Evolutionary conservation across 148 eudicot genomes (phyloP).

Genomic region (Rhododendron vialii): DNA sequence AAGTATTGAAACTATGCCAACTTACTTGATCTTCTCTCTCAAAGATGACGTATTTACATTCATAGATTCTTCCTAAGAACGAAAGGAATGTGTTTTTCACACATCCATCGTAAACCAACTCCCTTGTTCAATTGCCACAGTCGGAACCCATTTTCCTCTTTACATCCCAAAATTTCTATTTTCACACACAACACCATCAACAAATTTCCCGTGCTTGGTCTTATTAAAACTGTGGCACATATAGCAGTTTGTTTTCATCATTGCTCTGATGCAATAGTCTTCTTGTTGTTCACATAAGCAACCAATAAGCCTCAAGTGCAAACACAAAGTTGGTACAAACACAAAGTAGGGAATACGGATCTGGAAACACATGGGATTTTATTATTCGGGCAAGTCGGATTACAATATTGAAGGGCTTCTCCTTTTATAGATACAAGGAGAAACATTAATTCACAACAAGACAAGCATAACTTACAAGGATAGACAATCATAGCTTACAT

Average conservation of each 20-base stretch:
- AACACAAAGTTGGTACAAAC: neutral
- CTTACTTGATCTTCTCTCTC: neutral
- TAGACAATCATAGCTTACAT: too few relatives aligned
- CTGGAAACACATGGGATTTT: too few relatives aligned
- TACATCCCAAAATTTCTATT: neutral
- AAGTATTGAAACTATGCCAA: neutral
- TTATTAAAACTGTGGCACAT: neutral
- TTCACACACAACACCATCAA: neutral
- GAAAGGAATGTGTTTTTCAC: neutral
- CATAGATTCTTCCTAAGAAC: neutral
- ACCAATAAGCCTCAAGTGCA: neutral
- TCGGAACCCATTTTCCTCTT: neutral
- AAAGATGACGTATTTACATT: neutral
- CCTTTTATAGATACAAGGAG: neutral
- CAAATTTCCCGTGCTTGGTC: neutral
- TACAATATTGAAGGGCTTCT: neutral
- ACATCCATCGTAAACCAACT: neutral
- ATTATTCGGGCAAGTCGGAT: too few relatives aligned
- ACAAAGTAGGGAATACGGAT: neutral
- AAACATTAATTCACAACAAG: neutral
- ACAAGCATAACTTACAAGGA: neutral
- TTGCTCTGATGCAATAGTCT: too few relatives aligned
- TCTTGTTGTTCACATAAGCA: too few relatives aligned
- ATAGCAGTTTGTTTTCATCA: too few relatives aligned
- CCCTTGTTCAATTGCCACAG: neutral